Evolutionary conservation across 2,329 filamentous ascomycete genomes (phyloP).

Genomic region (Ramularia endophylla): DNA sequence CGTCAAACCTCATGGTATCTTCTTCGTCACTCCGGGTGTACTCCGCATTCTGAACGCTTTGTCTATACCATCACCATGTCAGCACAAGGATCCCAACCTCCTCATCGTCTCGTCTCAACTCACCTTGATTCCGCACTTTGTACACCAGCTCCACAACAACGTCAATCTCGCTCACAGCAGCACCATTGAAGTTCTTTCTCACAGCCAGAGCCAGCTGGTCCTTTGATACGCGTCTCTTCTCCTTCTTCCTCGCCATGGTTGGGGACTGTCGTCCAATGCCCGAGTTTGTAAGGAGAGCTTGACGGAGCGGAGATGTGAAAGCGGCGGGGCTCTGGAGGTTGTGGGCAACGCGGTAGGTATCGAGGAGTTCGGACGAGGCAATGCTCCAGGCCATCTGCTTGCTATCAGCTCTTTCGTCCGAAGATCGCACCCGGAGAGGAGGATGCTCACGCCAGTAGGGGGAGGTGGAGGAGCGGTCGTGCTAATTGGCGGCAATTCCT

Average conservation of each 20-base stretch:
- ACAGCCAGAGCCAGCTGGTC: conserved; percentile 66
- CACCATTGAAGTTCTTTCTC: conserved; percentile 76
- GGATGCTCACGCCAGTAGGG: conserved; percentile 1
- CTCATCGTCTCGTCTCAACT: conserved; percentile 9
- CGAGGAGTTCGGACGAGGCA: conserved; percentile 62
- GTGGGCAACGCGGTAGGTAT: conserved; percentile 70
- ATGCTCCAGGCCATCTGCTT: conserved; percentile 57
- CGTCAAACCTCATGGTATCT: conserved; percentile 1
- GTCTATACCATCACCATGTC: conserved; percentile 28
- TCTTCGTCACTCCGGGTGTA: conserved; percentile 27
- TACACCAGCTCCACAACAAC: conserved; percentile 75
- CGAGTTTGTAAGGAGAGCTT: conserved; percentile 45
- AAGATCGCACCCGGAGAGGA: background rate
- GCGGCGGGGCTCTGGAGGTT: conserved; percentile 64
- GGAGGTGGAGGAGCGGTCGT: conserved; percentile 13
- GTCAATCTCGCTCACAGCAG: conserved; percentile 74
- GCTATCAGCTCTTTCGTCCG: background rate
- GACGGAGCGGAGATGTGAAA: conserved; percentile 51
- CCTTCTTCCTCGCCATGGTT: conserved; percentile 64
- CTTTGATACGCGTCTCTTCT: conserved; percentile 62
- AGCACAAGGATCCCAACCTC: conserved; percentile 3
- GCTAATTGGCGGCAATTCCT: conserved; percentile 11
- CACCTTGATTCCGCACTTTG: conserved; percentile 58
- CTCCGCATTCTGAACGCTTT: conserved; percentile 44
- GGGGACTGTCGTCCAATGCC: conserved; percentile 64